These are phyloP conservation scores for Medicago lupulina DNA, from an alignment of 306 rosid species.

Conservation along the genomic window DNA sequence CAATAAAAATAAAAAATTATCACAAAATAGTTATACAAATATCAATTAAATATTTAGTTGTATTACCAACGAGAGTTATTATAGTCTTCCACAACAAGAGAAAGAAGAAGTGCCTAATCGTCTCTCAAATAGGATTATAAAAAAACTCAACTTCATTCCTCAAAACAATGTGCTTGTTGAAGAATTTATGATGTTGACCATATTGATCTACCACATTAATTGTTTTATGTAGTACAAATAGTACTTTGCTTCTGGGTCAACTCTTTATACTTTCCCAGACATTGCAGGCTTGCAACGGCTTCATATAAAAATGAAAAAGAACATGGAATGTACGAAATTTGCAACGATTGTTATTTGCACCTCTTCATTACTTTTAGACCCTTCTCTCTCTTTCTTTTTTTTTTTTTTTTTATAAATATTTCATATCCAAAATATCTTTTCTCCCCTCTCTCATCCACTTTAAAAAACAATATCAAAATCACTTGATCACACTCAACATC, in stretches of 20 bases:
- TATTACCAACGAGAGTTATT: no score
- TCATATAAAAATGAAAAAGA: not conserved
- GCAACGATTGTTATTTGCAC: not conserved
- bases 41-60: no score
- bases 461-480: not conserved
- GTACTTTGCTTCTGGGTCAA: not conserved
- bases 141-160: not conserved
- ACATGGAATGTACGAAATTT: not conserved
- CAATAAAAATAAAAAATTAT: no score
- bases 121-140: no score
- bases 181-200: not conserved
- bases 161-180: not conserved
- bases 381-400: no score
- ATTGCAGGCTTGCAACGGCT: not conserved
- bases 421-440: no score
- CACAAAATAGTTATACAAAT: no score
- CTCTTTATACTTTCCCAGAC: not conserved
- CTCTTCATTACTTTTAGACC: not conserved
- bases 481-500: not conserved
- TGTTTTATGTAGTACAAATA: not conserved
- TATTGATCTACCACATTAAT: not conserved
- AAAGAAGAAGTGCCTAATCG: no score
- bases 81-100: no score
- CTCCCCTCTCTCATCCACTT: not conserved
- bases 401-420: no score